A percentile compares a stretch with the other conserved stretches of the same genome.
phyloP scores from a whole-genome alignment of 306 rosid genomes.

The Acmispon strigosus region DNA sequence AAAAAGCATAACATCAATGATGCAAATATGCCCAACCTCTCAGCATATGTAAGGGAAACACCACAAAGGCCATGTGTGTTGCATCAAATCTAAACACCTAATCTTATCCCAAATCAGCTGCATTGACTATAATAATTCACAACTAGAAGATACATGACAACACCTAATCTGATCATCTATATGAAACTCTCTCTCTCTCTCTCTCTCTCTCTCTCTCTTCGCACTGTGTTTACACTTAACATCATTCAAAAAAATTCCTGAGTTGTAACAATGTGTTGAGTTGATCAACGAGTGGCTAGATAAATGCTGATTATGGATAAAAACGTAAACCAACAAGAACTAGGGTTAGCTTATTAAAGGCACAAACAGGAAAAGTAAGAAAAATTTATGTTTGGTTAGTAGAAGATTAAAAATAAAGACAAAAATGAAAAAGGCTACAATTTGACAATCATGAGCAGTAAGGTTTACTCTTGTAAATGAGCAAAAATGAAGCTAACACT shows the following conservation, averaged over 20 bases:
- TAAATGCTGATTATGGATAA: background rate
- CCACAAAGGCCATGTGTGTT: background rate
- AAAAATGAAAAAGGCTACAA: background rate
- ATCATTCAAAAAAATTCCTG: background rate
- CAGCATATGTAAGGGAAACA: background rate
- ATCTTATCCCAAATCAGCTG: background rate
- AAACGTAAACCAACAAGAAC: background rate
- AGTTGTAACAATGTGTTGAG: conserved; percentile 4
- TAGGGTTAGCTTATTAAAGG: background rate
- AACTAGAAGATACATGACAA: conserved; percentile 14
- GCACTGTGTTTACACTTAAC: background rate
- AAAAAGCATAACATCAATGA: background rate
- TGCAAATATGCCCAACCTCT: background rate
- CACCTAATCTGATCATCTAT: conserved; percentile 3
- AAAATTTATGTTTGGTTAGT: background rate
- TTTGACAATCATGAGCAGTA: background rate
- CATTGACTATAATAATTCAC: background rate
- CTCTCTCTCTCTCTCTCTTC: background rate
- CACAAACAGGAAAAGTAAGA: background rate
- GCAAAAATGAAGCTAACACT: background rate
- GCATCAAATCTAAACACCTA: background rate
- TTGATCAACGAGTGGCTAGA: background rate
- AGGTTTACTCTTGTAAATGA: background rate
- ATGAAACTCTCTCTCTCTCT: background rate
- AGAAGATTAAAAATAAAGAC: background rate